phyloP scores from a whole-genome alignment of 1,284 basidiomycete genomes.

The Amylostereum chailletii region DNA sequence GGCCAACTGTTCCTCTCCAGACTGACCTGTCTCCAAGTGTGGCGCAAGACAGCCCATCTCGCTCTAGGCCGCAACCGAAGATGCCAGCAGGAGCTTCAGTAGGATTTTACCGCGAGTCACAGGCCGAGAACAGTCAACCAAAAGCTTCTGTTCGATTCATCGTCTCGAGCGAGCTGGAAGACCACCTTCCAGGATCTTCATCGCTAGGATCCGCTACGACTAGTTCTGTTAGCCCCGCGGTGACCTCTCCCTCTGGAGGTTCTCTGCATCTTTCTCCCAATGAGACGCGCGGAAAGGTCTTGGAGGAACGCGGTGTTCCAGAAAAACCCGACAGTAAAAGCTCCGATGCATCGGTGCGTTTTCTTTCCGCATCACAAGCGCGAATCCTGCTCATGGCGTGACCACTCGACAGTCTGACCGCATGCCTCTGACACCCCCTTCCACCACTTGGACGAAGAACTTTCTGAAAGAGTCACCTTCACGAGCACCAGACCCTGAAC shows the following conservation, averaged over 20 bases:
- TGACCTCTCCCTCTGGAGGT: no score
- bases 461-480: conserved; percentile 58
- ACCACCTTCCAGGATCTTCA: not conserved
- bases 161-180: conserved; percentile 68
- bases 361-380: not conserved
- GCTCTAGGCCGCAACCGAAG: conserved; percentile 37
- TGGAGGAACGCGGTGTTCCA: conserved; percentile 7
- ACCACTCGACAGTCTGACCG: conserved; percentile 29
- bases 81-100: conserved; percentile 62
- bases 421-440: conserved; percentile 41
- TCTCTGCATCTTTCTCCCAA: no score
- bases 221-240: no score
- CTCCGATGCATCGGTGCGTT: conserved; percentile 39
- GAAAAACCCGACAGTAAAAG: conserved; percentile 33
- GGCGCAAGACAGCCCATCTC: conserved; percentile 14
- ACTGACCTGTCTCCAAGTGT: conserved; percentile 21
- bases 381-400: not conserved
- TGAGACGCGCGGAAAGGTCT: no score
- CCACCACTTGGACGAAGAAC: conserved; percentile 49
- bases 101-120: conserved; percentile 60
- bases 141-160: conserved; percentile 56
- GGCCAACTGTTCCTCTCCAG: conserved; percentile 14
- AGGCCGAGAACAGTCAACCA: conserved; percentile 36
- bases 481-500: conserved; percentile 65
- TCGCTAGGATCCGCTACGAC: not conserved